phyloP scores from a whole-genome alignment of 1,284 basidiomycete genomes.

The Fomitopsis schrenkii region DNA sequence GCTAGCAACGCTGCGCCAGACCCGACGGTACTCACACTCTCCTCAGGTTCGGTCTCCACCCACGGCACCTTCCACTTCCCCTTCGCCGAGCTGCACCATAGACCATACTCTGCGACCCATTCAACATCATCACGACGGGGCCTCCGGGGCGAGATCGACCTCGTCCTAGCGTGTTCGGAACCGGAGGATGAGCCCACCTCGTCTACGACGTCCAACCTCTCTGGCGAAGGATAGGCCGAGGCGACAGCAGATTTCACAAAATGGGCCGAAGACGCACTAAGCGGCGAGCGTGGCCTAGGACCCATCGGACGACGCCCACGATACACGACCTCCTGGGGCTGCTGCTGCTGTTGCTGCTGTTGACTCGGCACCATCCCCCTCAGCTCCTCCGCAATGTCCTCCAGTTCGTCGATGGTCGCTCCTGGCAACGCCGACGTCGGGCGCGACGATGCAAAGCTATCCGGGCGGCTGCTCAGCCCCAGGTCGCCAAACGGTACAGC shows the following conservation, averaged over 20 bases:
- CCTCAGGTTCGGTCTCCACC: slow-evolving; percentile 9
- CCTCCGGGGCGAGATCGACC: background rate
- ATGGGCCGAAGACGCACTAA: background rate
- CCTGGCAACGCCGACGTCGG: slow-evolving; percentile 1
- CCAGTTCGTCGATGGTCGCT: slow-evolving; percentile 6
- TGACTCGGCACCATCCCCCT: background rate
- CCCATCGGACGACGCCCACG: background rate
- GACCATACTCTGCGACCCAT: slow-evolving; percentile 18
- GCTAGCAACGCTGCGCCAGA: background rate
- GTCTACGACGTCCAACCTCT: background rate
- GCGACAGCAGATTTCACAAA: background rate
- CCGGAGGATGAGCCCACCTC: background rate
- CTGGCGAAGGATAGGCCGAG: background rate
- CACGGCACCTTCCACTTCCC: slow-evolving; percentile 19
- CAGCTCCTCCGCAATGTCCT: slow-evolving; percentile 4
- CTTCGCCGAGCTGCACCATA: slow-evolving; percentile 20
- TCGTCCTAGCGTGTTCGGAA: slow-evolving; percentile 6
- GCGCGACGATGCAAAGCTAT: slow-evolving; percentile 3
- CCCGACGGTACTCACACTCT: background rate
- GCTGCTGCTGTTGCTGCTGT: no score
- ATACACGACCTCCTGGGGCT: background rate
- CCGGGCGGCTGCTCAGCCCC: background rate
- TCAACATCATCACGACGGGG: slow-evolving; percentile 8
- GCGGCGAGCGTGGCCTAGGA: slow-evolving; percentile 4
- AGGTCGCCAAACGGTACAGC: background rate